Base-by-base conservation (phyloP, 2,329 filamentous ascomycete genomes). In the Xylaria sp. region DNA sequence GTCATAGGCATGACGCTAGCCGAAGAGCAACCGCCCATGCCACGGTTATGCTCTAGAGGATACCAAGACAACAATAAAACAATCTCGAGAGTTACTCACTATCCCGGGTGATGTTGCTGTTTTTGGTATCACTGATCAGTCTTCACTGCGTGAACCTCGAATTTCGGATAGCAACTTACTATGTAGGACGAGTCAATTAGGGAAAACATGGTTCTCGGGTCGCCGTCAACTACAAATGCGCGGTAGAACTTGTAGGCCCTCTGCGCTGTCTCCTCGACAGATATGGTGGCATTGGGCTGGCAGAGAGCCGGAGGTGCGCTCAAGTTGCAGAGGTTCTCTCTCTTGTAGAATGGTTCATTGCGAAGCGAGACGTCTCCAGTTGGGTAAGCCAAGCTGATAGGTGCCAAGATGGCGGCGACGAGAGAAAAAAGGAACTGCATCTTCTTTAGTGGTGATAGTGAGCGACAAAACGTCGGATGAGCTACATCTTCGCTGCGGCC, bases 211-310 rank as follows among this genome's bases (percentile, higher is more conserved):
- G 73, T 80, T 63, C 75, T 73, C 0, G 80, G 79, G 57, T 82
- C 78, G 2, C 80, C 80, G 56, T 82, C 80, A 3, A 81, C 79
- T 3, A 82, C 79, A 60, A 82, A 82, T 1, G 80, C 79, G 28
- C 80, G 79, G 63, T 82, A 82, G 75, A 82, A 82, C 56, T 80
- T 71, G 74, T 82, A 82, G 2, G 80, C 80, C 43, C 80, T 71
- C 63, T 75, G 68, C 1, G 80, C 80, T 15, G 80, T 81, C 75
- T 82, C 78, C 66, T 80, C 80, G 12, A 80, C 76, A 2, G 79
- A 79, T 18, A 81, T 70, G 2, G 76, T 73, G 1, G 76, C 25
- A 55, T 81, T 74, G 3, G 80, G 80, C 51, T 75, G 58, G 73
- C 80, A 82, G n/a, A 81, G 74, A 23, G 70, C 72, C 3, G 80